These are phyloP conservation scores for Epichloe aotearoae DNA, from an alignment of 2,329 filamentous ascomycete species.

Conservation along the genomic window DNA sequence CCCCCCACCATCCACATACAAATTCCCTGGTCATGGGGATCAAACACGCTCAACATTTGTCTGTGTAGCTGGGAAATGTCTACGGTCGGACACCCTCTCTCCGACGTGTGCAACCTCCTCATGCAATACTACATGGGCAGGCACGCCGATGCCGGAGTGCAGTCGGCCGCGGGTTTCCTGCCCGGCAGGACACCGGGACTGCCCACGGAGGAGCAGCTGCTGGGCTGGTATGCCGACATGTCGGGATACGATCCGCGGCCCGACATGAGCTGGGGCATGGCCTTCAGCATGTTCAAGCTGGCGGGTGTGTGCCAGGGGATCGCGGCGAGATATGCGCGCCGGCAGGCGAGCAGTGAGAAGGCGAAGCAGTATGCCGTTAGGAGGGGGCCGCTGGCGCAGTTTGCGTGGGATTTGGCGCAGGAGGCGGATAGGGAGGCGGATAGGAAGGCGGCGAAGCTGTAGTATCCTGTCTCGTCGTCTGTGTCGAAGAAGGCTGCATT, in stretches of 20 bases:
- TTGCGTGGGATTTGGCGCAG: constrained; percentile 64
- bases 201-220: constrained; percentile 26
- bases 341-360: constrained; percentile 81
- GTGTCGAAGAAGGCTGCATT: no score
- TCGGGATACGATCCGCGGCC: constrained; percentile 57
- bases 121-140: constrained; percentile 27
- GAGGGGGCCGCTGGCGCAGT: constrained; percentile 59
- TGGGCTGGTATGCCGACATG: constrained; percentile 28
- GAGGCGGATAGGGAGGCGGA: constrained; percentile 24
- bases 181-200: constrained; percentile 53
- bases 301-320: constrained; percentile 72
- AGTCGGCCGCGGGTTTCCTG: constrained; percentile 38
- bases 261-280: constrained; percentile 47
- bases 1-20: not conserved
- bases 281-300: constrained; percentile 48
- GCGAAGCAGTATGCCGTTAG: constrained; percentile 59
- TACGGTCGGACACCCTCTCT: constrained; percentile 84
- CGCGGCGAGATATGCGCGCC: constrained; percentile 67
- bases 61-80: constrained; percentile 78
- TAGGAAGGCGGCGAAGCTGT: constrained; percentile 16
- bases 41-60: constrained; percentile 6
- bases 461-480: not conserved
- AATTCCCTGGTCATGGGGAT: not conserved
- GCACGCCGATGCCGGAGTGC: constrained; percentile 10
- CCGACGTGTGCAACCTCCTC: constrained; percentile 71